Conservation (phyloP, 495 filamentous ascomycete genomes). For the Lineolata rhizophorae region DNA sequence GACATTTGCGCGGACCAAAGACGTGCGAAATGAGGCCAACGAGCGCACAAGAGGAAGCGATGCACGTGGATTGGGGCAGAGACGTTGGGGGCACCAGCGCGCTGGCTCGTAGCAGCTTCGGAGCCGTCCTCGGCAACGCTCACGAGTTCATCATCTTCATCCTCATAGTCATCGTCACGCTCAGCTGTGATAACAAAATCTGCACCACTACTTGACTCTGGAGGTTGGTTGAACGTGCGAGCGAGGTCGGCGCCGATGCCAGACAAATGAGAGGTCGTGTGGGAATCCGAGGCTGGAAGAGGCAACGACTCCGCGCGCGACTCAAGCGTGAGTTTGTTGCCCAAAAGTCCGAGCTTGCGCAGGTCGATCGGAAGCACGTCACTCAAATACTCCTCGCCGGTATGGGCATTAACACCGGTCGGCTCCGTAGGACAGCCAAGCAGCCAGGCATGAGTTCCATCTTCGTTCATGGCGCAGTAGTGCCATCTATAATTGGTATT, state of each 20-base stretch:
- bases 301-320: conserved; percentile 24
- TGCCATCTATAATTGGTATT: conserved; percentile 79
- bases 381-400: conserved; percentile 73
- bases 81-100: conserved; percentile 29
- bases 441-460: conserved; percentile 88
- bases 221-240: conserved; percentile 59
- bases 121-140: conserved; percentile 13
- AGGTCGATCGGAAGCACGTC: conserved; percentile 86
- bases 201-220: conserved; percentile 55
- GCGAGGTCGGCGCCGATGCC: conserved; percentile 67
- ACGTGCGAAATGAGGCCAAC: conserved; percentile 90
- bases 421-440: conserved; percentile 70
- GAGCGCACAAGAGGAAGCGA: conserved; percentile 72
- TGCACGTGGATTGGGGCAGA: conserved; percentile 86
- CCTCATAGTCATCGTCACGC: conserved; percentile 41
- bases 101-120: background rate
- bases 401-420: conserved; percentile 24
- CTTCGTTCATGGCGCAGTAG: conserved; percentile 83
- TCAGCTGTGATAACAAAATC: conserved; percentile 76
- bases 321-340: conserved; percentile 47
- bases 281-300: conserved; percentile 26
- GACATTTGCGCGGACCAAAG: conserved; percentile 84
- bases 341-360: conserved; percentile 63
- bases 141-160: conserved; percentile 29
- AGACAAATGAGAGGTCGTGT: conserved; percentile 24